Base-by-base conservation (phyloP, 164 flowering plant genomes). In the Macadamia tetraphylla region DNA sequence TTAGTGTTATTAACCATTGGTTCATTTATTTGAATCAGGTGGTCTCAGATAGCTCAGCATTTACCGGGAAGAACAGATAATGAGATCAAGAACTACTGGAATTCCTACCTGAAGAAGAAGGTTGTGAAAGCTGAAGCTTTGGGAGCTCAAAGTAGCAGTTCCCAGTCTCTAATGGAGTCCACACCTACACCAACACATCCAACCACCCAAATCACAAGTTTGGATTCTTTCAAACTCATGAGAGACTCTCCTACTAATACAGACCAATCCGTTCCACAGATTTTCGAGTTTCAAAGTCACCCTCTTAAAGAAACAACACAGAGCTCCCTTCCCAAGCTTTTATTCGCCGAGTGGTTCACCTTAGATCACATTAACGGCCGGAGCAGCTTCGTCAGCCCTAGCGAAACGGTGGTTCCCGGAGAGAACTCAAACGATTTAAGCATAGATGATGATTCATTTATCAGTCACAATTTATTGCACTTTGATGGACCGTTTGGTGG, bases 41-140 rank as follows among this genome's bases (percentile, higher is more conserved):
- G 98, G 98, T 88, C 96, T 58, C 87, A 85, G 32, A 92, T 92
- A 61, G 91, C 98, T 42, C 85, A 82, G 29, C 84, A 85, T 69
- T 82, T 92, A 73, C 93, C 94, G 6, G 98, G 96, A 80, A 86
- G 98, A 69, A 90, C 98, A 3, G 98, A 92, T 59, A 92, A 90
- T 64, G 96, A 92, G 83, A 87, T 92, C 43, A 92, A 92, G 80
- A 92, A 92, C 77, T 76, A 84, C 66, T 92, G 98, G 98, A 88
- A 92, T 75, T 87, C 98, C 13, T 74, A 87, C 70, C 73, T 92
- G 58, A 92, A 88, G 85, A 92, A 88, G 77, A 87, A 74, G 73
- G 68, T 76, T 5, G 52, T 67, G 6, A 78, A 80, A 67, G 58
- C 53, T 11, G 81, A 77, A 66, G 81, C 67, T 32, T 51, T 63